These are phyloP conservation scores for Trypanosoma vivax DNA, from an alignment of 208 protist genomes.

Conservation along the genomic window DNA sequence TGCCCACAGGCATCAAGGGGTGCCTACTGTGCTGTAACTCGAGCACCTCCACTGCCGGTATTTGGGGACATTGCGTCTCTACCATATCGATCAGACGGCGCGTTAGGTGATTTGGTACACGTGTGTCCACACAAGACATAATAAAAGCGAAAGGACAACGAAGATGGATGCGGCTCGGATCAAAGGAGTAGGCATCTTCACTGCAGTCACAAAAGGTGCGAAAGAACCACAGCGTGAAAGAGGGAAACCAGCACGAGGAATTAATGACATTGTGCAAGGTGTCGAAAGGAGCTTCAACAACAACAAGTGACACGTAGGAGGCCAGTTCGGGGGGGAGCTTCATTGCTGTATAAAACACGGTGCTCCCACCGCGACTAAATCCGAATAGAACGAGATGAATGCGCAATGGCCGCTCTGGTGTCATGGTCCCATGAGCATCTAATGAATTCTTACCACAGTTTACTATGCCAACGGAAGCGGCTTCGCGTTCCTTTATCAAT, in stretches of 20 bases:
- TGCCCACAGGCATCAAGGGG: conserved; percentile 63
- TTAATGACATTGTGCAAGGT: conserved; percentile 67
- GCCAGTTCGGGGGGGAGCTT: conserved; percentile 62
- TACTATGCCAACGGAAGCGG: too few relatives aligned
- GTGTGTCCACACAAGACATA: conserved; percentile 53
- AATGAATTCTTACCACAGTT: not conserved
- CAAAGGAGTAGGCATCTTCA: conserved; percentile 51
- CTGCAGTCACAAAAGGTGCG: conserved; percentile 64
- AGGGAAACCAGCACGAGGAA: conserved; percentile 46
- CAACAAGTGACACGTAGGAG: conserved; percentile 65
- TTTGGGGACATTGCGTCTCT: conserved; percentile 49
- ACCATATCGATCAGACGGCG: conserved; percentile 58
- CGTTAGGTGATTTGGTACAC: conserved; percentile 69
- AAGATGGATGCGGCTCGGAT: conserved; percentile 40
- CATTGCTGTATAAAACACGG: conserved; percentile 74
- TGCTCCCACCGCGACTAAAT: conserved; percentile 74
- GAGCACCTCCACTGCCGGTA: conserved; percentile 77
- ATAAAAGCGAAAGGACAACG: conserved; percentile 81
- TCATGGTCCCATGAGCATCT: not conserved
- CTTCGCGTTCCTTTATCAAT: conserved; percentile 22
- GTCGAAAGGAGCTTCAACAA: conserved; percentile 83
- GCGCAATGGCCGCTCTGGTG: conserved; percentile 5
- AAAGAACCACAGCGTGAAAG: conserved; percentile 65
- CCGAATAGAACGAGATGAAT: conserved; percentile 76
- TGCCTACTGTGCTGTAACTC: conserved; percentile 68